phyloP scores from a whole-genome alignment of 805 yeast genomes.

The Nakazawaea pomicola region DNA sequence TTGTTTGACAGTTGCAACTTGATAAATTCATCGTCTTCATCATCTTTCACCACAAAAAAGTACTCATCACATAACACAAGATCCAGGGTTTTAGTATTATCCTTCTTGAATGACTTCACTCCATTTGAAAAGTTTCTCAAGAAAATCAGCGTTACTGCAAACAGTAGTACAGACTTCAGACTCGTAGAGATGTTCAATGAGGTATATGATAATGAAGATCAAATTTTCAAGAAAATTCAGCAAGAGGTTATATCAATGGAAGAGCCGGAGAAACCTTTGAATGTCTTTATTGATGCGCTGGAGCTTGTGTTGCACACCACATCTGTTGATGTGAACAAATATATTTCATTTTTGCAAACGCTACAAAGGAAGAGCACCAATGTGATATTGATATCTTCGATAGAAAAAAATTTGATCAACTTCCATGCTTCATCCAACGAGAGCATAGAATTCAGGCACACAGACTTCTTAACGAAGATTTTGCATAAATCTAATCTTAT shows the following conservation, averaged over 20 bases:
- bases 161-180: conserved; percentile 22
- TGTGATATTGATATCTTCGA: conserved; percentile 18
- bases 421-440: conserved; percentile 14
- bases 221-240: conserved; percentile 19
- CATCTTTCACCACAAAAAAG: conserved; percentile 23
- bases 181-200: conserved; percentile 35
- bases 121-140: conserved; percentile 28
- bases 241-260: not conserved
- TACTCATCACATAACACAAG: conserved; percentile 16
- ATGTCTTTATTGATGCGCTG: conserved; percentile 18
- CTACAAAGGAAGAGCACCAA: conserved; percentile 16
- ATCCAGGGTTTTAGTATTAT: conserved; percentile 32
- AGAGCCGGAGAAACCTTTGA: not conserved
- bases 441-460: conserved; percentile 28
- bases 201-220: conserved; percentile 24
- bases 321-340: conserved; percentile 1
- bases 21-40: conserved; percentile 26
- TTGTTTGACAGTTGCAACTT: conserved; percentile 40
- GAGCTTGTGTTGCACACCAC: conserved; percentile 22
- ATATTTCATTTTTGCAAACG: conserved; percentile 4
- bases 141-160: conserved; percentile 35
- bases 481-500: conserved; percentile 47
- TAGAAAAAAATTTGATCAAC: conserved; percentile 19
- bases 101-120: conserved; percentile 17
- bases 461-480: conserved; percentile 42